phyloP scores from a whole-genome alignment of 2,329 filamentous ascomycete species.

The Penicillium digitatum region DNA sequence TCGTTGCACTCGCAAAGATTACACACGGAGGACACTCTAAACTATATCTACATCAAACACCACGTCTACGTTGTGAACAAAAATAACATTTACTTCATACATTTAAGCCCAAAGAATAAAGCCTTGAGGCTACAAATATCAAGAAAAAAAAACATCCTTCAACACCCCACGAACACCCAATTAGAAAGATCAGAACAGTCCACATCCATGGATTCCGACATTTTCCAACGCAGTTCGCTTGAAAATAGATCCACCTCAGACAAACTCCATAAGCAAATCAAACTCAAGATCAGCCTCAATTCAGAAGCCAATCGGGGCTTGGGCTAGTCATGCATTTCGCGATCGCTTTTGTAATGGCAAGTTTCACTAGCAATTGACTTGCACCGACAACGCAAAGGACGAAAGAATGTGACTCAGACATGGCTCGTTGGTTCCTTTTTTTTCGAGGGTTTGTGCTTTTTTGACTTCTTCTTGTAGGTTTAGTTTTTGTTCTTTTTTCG shows the following conservation, averaged over 20 bases:
- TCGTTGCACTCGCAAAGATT: background rate
- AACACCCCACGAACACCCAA: conserved; percentile 5
- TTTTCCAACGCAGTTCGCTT: conserved; percentile 1
- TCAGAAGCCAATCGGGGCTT: background rate
- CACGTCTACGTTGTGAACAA: background rate
- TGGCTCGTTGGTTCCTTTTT: background rate
- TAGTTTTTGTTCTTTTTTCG: background rate
- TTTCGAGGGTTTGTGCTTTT: background rate
- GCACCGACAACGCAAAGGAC: background rate
- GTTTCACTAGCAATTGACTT: background rate
- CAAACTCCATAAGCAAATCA: conserved; percentile 6
- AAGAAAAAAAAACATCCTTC: background rate
- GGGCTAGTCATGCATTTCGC: conserved; percentile 2
- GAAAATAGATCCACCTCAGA: conserved; percentile 1
- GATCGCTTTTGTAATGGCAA: conserved; percentile 3
- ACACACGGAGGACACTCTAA: too few species aligned
- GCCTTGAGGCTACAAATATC: background rate
- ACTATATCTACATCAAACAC: background rate
- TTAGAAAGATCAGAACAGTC: background rate
- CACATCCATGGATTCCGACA: background rate
- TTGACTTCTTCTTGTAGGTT: background rate
- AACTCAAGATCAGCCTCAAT: background rate
- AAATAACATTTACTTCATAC: background rate
- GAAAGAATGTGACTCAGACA: background rate
- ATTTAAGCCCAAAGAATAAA: background rate